Evolutionary conservation across 2,329 filamentous ascomycete genomes (phyloP), one percentile per base, ranked within the genome.

Genomic region (Pestalotiopsis sp.): DNA sequence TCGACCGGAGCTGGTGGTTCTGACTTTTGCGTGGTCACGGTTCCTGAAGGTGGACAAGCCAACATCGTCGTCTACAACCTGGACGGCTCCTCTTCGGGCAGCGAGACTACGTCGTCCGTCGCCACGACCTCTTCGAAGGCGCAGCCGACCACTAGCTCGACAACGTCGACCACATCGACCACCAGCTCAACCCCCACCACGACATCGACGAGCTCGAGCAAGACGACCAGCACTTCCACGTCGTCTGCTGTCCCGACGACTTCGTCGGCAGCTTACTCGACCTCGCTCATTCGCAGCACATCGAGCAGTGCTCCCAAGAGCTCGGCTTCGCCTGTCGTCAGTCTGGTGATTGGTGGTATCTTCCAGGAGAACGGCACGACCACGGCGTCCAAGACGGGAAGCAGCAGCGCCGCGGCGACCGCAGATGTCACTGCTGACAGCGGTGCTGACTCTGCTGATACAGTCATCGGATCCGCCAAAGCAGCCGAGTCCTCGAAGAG

Each of bases 1-100:
- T 82, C 87, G 52, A 80, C 81, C 17, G 92, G 92, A 65, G 92
- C 92, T 17, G 92, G 92, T 38, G 90, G 87, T 73, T 87, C 89
- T 20, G 82, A 84, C 57, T 95, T 93, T 80, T 95, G 93, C 74
- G 92, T 94, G 62, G 92, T 93, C 13, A 95, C 92, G 14, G 90
- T 94, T 17, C 84, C 90, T 58, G 87, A 87, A 73, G 92, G 92
- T 31, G 80, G 81, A 62, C 89, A 85, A 67, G 93, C 92, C 58
- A 89, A 89, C 74, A 89, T 95, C 71, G 87, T 93, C 31, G 87
- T 93, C 52, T 88, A 82, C 74, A 83, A 80, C 72, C 75, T 82
- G 14, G 83, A 86, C 69, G 83, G 83, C 56, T 83, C 82, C 4
- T 36, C 31, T 36, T 78, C 74, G 56, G 78, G 80, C n/a, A 72